phyloP scores from a whole-genome alignment of 352 stramenopile genomes.

The Globisporangium heterothallicum region DNA sequence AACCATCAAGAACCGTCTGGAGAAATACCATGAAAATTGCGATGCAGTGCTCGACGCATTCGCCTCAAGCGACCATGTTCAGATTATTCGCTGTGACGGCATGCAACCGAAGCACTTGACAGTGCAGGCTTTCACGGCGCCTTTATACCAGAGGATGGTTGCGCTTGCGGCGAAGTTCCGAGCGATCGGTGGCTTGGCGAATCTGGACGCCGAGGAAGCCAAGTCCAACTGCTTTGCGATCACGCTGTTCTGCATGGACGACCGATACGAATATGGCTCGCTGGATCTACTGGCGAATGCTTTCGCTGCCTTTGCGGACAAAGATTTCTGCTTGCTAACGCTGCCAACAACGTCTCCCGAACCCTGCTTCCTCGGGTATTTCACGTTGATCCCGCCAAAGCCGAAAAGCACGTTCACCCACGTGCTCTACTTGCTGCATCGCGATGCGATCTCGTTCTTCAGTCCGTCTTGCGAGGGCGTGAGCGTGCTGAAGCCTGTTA shows the following conservation, averaged over 20 bases:
- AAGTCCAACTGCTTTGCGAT: constrained; percentile 54
- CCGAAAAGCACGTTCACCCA: constrained; percentile 50
- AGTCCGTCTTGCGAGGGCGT: constrained; percentile 20
- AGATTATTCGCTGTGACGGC: constrained; percentile 58
- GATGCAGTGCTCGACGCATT: constrained; percentile 46
- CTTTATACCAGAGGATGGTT: constrained; percentile 40
- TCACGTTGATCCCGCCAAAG: constrained; percentile 34
- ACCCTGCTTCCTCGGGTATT: constrained; percentile 40
- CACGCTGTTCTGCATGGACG: constrained; percentile 63
- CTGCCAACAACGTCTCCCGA: constrained; percentile 40
- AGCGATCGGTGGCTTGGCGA: constrained; percentile 17
- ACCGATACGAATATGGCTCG: constrained; percentile 31
- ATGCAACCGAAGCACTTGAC: constrained; percentile 37
- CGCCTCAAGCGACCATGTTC: constrained; percentile 18
- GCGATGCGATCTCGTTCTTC: constrained; percentile 55
- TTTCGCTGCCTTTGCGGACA: constrained; percentile 43
- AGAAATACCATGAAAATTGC: constrained; percentile 75
- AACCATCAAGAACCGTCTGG: constrained; percentile 85
- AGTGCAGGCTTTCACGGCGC: constrained; percentile 38
- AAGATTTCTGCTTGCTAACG: constrained; percentile 56
- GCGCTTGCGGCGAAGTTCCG: constrained; percentile 30
- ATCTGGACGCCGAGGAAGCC: constrained; percentile 33
- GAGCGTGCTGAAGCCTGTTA: constrained; percentile 26
- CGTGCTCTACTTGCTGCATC: constrained; percentile 49
- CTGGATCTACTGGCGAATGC: constrained; percentile 40